phyloP scores from a whole-genome alignment of 1,284 basidiomycete species.

The Malassezia yamatoensis region DNA sequence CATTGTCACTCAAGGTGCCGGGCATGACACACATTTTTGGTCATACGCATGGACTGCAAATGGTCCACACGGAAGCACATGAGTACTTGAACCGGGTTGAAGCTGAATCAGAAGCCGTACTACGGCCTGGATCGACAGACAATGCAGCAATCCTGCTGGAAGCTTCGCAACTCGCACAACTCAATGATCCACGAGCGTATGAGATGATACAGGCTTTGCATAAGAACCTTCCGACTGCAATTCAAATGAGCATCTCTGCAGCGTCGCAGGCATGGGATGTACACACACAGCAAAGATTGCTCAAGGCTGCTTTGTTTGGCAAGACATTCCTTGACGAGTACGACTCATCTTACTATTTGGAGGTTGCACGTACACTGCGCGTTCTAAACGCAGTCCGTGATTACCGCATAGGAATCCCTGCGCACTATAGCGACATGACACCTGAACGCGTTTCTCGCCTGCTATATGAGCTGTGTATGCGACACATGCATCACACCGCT shows the following conservation, averaged over 20 bases:
- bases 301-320: constrained; percentile 85
- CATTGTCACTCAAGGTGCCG: constrained; percentile 70
- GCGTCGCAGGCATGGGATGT: constrained; percentile 85
- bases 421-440: constrained; percentile 74
- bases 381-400: constrained; percentile 88
- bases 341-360: constrained; percentile 78
- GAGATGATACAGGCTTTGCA: constrained; percentile 81
- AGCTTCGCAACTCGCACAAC: constrained; percentile 75
- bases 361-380: constrained; percentile 80
- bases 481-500: constrained; percentile 81
- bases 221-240: constrained; percentile 64
- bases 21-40: constrained; percentile 68
- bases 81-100: constrained; percentile 81
- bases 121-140: constrained; percentile 81
- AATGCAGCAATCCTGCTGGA: constrained; percentile 84
- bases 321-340: constrained; percentile 84
- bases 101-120: constrained; percentile 48
- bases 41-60: constrained; percentile 75
- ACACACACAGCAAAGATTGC: constrained; percentile 71
- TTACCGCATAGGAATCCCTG: constrained; percentile 83
- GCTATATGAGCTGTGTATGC: constrained; percentile 69
- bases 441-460: constrained; percentile 51
- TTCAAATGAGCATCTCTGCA: constrained; percentile 85
- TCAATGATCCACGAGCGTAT: constrained; percentile 76
- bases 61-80: constrained; percentile 67